Base-by-base conservation (phyloP, 768 basidiomycete species). In the Rickenella mellea region DNA sequence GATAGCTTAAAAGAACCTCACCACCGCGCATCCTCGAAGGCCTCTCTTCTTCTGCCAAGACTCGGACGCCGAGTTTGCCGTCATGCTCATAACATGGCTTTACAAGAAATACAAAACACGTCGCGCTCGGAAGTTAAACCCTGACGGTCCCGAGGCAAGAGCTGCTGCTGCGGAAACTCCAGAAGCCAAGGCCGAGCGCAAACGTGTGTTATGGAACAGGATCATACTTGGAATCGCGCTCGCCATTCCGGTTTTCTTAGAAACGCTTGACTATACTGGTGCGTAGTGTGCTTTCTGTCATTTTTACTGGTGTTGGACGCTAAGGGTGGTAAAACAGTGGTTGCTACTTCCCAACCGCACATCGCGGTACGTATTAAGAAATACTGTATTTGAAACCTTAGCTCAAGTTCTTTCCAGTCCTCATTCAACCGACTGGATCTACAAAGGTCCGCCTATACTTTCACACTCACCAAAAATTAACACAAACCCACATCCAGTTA, bases 301-400 rank as follows among this genome's bases (percentile, higher is more conserved):
- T 6, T 27, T 9, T 33, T 46, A 26, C 19, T n/a, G 10, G 3
- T 27, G 50, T 36, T 27, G 27, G n/a, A 2, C 15, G 17, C 8
- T 25, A 20, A 11, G 20, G 19, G 30, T 39, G 12, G n/a, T 38
- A 12, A 32, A n/a, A 38, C 42, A 69, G 73, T 73, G 2, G 69
- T 74, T 24, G 72, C 73, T 4, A 74, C 71, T 11, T 70, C 74
- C 3, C 73, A 74, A 43, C 55, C 67, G 24, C 66, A 64, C 27
- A 74, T 74, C 44, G 73, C 72, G 8, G 70, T 73, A 48, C 36
- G 67, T 53, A 27, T 22, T 28, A n/a, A n/a, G n/a, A n/a, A 7
- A 32, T 8, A 20, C 12, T 40, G 25, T 41, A 12, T 7, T 9
- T 27, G 17, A 12, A 15, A 44, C 27, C 39, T 5, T 43, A 9